These are phyloP conservation scores for Naegleria gruberi DNA, from an alignment of 208 protist genomes.

Conservation along the genomic window DNA sequence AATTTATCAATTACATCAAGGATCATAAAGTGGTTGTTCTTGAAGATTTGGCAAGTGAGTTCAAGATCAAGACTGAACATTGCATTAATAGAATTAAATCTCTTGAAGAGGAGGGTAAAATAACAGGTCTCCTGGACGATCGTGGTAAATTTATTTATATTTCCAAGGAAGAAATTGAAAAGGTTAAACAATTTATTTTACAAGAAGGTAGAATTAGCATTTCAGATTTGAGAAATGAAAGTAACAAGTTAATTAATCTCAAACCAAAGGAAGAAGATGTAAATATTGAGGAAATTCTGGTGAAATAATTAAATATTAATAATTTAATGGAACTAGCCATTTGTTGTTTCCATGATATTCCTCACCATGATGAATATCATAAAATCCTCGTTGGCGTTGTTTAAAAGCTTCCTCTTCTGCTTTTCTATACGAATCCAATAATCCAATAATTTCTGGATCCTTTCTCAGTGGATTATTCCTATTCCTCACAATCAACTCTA, in stretches of 20 bases:
- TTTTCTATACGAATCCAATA: no score
- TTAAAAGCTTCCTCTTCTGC: no score
- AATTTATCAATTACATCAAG: neutral
- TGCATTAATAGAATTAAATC: slow-evolving; percentile 19
- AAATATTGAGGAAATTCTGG: slow-evolving; percentile 1
- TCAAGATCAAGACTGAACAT: slow-evolving; percentile 19
- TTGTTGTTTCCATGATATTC: no score
- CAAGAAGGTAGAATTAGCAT: slow-evolving; percentile 19
- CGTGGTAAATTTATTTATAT: slow-evolving; percentile 34
- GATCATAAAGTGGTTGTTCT: slow-evolving; percentile 14
- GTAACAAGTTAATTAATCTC: neutral
- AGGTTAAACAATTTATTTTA: neutral
- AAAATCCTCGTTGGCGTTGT: no score
- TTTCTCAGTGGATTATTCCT: no score
- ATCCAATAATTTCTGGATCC: no score
- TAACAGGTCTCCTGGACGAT: slow-evolving; percentile 29
- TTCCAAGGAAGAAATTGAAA: slow-evolving; percentile 20
- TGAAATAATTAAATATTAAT: no score
- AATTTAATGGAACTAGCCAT: no score
- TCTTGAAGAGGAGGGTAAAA: neutral
- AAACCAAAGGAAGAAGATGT: neutral
- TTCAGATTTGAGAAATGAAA: neutral
- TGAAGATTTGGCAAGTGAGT: slow-evolving; percentile 23
- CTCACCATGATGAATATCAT: no score
- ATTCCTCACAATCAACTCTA: no score